These are phyloP conservation scores for Huiozyma sinensis DNA, from an alignment of 805 yeast genomes.

Conservation along the genomic window DNA sequence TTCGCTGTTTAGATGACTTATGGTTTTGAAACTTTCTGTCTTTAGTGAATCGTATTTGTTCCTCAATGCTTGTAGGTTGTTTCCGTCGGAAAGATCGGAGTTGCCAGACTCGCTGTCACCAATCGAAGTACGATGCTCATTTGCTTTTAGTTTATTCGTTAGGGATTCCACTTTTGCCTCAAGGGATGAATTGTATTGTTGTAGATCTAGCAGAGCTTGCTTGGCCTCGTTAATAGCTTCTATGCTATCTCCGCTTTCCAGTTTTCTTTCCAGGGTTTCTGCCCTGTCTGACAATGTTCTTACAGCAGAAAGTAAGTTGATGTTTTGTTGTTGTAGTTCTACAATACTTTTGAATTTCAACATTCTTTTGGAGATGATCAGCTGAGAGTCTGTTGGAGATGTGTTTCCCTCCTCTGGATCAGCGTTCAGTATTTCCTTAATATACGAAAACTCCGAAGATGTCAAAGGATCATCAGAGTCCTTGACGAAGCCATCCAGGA, in stretches of 20 bases:
- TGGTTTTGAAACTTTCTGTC: constrained; percentile 33
- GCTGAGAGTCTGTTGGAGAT: constrained; percentile 46
- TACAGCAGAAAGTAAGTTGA: constrained; percentile 54
- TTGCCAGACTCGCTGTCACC: not conserved
- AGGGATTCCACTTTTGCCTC: constrained; percentile 44
- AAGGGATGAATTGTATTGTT: constrained; percentile 44
- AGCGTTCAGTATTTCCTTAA: constrained; percentile 38
- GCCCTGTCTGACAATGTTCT: constrained; percentile 42
- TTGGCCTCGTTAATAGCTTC: constrained; percentile 54
- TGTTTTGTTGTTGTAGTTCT: constrained; percentile 65
- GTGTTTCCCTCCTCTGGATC: constrained; percentile 2
- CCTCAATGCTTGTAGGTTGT: constrained; percentile 12
- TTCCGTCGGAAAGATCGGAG: constrained; percentile 8
- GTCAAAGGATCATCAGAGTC: too few relatives aligned
- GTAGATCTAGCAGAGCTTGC: constrained; percentile 53
- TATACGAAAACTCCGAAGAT: constrained; percentile 25
- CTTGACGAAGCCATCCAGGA: constrained; percentile 16
- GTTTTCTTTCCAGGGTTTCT: constrained; percentile 44
- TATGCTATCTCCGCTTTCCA: constrained; percentile 5
- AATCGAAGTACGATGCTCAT: constrained; percentile 24
- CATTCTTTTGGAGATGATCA: constrained; percentile 58
- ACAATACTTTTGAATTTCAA: constrained; percentile 55
- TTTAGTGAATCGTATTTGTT: constrained; percentile 12
- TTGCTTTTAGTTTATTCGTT: constrained; percentile 51
- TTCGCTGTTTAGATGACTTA: constrained; percentile 40